Base-by-base conservation (phyloP, 2,329 filamentous ascomycete genomes). In the Pseudogymnoascus sp. region DNA sequence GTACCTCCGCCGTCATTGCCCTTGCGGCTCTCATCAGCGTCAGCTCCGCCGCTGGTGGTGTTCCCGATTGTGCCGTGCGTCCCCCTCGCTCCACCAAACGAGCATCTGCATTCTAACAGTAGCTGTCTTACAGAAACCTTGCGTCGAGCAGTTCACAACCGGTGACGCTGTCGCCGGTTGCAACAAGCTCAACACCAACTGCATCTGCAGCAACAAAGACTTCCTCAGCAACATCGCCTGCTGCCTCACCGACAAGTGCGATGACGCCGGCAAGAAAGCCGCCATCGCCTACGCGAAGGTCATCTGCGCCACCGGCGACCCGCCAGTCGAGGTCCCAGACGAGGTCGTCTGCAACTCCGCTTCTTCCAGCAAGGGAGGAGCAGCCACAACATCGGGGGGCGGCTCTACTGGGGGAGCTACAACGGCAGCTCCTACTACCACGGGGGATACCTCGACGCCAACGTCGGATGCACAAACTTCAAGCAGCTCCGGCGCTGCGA, bases 51-150 rank as follows among this genome's bases (percentile, higher is more conserved):
- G 25, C 69, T 79, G 62, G 69, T 31, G 70, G 68, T 39, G 77
- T 83, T 58, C 85, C 82, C 13, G 63, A 65, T 8, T 87, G 80
- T 68, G 83, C 84, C 66, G 84, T 86, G 77, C 70, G 82, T 79
- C 38, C 17, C 33, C 31, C 33, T 17, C 39, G 27, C 21, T 13
- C 17, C 48, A n/a, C 9, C 48, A 55, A 8, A 33, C 5, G 3
- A 27, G 8, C 21, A 9, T 4, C n/a, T 36, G 17, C 35, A 29
- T 41, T 60, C 27, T 59, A 41, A 9, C 33, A 58, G 15, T 25
- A 3, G n/a, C 27, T 35, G n/a, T 48, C 5, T 17, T 21, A 27
- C 59, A 75, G 74, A 67, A 69, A 67, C 38, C 64, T 17, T 76
- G 74, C 58, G 65, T 75, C 2, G 63, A 64, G 41, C 36, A 69